Evolutionary conservation across 1,284 basidiomycete genomes (phyloP).

Genomic region (Melampsora americana): DNA sequence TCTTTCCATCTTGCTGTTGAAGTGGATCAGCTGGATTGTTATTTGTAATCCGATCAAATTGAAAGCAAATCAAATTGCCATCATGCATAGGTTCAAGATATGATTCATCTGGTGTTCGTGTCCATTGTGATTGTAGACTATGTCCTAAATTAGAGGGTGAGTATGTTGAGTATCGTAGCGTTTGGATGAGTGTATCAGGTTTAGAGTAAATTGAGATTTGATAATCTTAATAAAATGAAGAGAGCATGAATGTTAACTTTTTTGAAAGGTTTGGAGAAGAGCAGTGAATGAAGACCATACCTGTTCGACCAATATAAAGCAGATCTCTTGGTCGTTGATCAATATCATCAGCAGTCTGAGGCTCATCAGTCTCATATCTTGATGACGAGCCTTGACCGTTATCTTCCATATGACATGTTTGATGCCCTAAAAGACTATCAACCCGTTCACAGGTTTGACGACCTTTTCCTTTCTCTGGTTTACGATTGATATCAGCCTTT

Average conservation of each 20-base stretch:
- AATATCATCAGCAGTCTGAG: conserved; percentile 45
- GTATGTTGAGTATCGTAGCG: conserved; percentile 74
- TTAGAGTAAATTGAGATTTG: conserved; percentile 54
- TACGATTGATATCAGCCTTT: conserved; percentile 58
- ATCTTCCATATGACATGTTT: conserved; percentile 60
- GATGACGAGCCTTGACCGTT: conserved; percentile 52
- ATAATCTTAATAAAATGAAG: conserved; percentile 50
- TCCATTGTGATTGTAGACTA: conserved; percentile 64
- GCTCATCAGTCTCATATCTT: conserved; percentile 57
- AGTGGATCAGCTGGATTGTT: neutral
- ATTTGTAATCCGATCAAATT: conserved; percentile 55
- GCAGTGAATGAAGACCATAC: conserved; percentile 57
- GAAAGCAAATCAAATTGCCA: conserved; percentile 71
- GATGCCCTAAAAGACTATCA: conserved; percentile 49
- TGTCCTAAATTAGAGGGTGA: conserved; percentile 36
- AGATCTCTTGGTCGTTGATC: conserved; percentile 54
- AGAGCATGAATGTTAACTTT: neutral
- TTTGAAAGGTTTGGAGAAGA: neutral
- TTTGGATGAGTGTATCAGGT: conserved; percentile 61
- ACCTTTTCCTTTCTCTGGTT: neutral
- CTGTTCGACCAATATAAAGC: conserved; percentile 75
- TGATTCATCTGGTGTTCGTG: conserved; percentile 66
- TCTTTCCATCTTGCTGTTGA: conserved; percentile 18
- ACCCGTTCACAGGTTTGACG: neutral
- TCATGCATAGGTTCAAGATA: conserved; percentile 75